These are phyloP conservation scores for Bacidia rubella DNA, from an alignment of 495 filamentous ascomycete genomes.

Conservation along the genomic window DNA sequence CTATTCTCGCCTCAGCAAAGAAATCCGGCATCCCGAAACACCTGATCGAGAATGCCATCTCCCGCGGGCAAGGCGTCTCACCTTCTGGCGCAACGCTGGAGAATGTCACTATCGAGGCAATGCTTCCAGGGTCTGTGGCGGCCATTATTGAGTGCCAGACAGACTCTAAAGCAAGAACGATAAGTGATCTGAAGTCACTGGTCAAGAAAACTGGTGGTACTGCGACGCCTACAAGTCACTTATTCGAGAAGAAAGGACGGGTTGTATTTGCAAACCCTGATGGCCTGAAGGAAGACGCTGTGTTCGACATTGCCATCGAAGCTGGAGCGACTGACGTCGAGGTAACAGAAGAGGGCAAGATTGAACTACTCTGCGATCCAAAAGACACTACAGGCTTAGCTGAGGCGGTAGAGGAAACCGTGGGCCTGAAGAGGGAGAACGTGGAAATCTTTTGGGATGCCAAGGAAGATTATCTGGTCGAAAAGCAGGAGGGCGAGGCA, in stretches of 20 bases:
- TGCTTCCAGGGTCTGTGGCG: constrained; percentile 64
- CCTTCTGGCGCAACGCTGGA: constrained; percentile 59
- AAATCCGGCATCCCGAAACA: constrained; percentile 75
- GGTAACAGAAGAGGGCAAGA: constrained; percentile 50
- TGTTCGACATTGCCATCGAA: constrained; percentile 75
- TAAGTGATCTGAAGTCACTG: constrained; percentile 54
- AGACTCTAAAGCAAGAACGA: constrained; percentile 58
- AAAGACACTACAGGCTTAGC: constrained; percentile 50
- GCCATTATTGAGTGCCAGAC: constrained; percentile 74
- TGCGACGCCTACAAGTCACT: constrained; percentile 58
- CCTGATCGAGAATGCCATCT: constrained; percentile 69
- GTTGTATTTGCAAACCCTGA: constrained; percentile 54
- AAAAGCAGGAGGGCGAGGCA: constrained; percentile 35
- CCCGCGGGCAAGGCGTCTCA: constrained; percentile 73
- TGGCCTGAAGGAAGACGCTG: constrained; percentile 50
- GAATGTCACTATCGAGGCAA: constrained; percentile 62
- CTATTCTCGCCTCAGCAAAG: constrained; percentile 65
- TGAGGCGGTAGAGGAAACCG: constrained; percentile 41
- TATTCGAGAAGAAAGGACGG: constrained; percentile 69
- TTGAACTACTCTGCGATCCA: constrained; percentile 66
- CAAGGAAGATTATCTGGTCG: constrained; percentile 61
- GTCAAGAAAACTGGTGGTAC: constrained; percentile 58
- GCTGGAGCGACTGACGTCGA: constrained; percentile 73
- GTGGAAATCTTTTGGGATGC: constrained; percentile 77
- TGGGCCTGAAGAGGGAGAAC: constrained; percentile 49